Evolutionary conservation across 2,329 filamentous ascomycete species (phyloP).

Genomic region (Aciculosporium take): DNA sequence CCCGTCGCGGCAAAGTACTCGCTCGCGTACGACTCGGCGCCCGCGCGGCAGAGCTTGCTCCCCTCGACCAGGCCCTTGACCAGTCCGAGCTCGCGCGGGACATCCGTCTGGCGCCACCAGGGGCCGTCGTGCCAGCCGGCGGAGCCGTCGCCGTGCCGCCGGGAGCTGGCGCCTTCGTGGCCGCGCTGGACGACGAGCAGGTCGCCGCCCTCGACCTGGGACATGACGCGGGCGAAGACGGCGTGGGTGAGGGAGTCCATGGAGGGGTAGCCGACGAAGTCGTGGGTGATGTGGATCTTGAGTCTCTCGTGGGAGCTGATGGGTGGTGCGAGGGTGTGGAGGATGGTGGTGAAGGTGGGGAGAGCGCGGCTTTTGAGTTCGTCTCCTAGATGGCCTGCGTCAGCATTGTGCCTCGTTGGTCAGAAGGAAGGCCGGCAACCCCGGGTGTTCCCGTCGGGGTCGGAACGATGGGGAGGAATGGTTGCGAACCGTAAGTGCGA

Average conservation of each 20-base stretch:
- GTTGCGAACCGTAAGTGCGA: slow-evolving; percentile 29
- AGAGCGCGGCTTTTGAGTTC: slow-evolving; percentile 76
- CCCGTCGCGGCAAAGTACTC: slow-evolving; percentile 73
- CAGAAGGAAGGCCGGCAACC: too few relatives aligned
- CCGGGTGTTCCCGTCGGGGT: too few relatives aligned
- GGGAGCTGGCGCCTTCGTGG: slow-evolving; percentile 64
- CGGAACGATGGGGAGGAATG: too few relatives aligned
- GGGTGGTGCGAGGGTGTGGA: slow-evolving; percentile 88
- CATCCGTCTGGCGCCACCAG: slow-evolving; percentile 72
- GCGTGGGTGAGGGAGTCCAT: slow-evolving; percentile 84
- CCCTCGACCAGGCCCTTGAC: slow-evolving; percentile 74
- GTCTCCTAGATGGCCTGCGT: slow-evolving; percentile 44
- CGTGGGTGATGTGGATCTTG: slow-evolving; percentile 94
- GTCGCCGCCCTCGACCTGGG: slow-evolving; percentile 96
- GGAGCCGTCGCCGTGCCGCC: slow-evolving; percentile 42
- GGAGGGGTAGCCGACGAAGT: slow-evolving; percentile 85
- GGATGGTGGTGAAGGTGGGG: slow-evolving; percentile 86
- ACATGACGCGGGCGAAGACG: slow-evolving; percentile 91
- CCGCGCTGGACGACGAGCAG: slow-evolving; percentile 88
- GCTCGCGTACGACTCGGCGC: slow-evolving; percentile 71
- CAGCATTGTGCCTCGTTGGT: background rate
- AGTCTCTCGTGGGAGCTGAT: slow-evolving; percentile 95
- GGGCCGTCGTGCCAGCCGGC: slow-evolving; percentile 84
- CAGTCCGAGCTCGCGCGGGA: slow-evolving; percentile 60
- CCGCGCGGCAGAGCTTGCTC: slow-evolving; percentile 79